A percentile compares a stretch with the other conserved stretches of the same genome.
Conservation (phyloP, 2,329 filamentous ascomycete species). For the Xylaria sp. region DNA sequence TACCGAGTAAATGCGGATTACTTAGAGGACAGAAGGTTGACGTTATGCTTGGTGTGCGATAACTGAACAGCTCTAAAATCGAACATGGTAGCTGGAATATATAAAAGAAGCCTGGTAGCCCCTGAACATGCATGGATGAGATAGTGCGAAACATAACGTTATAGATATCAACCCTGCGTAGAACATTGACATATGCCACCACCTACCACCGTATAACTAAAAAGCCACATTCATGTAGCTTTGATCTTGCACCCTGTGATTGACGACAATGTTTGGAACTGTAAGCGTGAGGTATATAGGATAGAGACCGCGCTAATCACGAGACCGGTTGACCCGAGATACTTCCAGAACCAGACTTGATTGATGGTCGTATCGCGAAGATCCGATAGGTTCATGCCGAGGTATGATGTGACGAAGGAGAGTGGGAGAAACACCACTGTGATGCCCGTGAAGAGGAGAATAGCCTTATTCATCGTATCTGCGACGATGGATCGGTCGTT, state of each 20-base stretch:
- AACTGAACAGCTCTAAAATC: too few species aligned
- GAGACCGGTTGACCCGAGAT: slow-evolving; percentile 13
- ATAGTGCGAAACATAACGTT: too few species aligned
- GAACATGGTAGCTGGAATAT: too few species aligned
- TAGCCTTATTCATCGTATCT: slow-evolving; percentile 22
- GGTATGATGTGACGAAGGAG: slow-evolving; percentile 8
- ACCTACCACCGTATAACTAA: not conserved
- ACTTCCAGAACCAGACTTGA: slow-evolving; percentile 22
- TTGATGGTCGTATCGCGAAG: slow-evolving; percentile 10
- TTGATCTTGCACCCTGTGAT: not conserved
- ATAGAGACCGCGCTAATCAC: slow-evolving; percentile 10
- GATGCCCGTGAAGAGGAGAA: slow-evolving; percentile 26
- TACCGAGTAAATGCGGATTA: too few species aligned
- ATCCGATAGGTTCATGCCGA: slow-evolving; percentile 21
- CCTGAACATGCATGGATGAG: too few species aligned
- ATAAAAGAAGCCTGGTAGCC: too few species aligned
- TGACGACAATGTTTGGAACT: not conserved
- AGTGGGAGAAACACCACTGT: slow-evolving; percentile 25
- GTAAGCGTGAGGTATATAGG: slow-evolving; percentile 3
- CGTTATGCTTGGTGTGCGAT: too few species aligned
- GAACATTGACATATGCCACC: too few species aligned
- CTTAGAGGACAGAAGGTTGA: too few species aligned
- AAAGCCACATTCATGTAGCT: not conserved
- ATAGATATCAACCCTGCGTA: too few species aligned
- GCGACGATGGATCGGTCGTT: slow-evolving; percentile 25